Percentiles rank a stretch among this genome's conserved stretches.
phyloP scores from a whole-genome alignment of 257 asterid species.

The Solanum stenotomum region DNA sequence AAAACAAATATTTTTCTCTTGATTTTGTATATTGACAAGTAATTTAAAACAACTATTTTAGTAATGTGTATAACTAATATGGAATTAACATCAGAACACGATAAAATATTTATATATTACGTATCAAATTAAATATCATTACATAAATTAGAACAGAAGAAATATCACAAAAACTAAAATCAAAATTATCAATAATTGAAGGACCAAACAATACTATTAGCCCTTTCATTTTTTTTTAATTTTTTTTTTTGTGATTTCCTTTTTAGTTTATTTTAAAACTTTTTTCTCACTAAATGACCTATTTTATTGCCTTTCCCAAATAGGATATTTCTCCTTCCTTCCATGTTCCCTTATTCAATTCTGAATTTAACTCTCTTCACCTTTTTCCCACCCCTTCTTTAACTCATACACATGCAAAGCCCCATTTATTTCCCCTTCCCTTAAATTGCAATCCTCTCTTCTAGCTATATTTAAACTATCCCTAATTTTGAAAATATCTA shows the following conservation, averaged over 20 bases:
- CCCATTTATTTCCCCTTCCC: neutral
- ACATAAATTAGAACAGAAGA: neutral
- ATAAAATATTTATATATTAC: no score
- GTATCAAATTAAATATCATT: neutral
- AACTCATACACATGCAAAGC: slow-evolving; percentile 1
- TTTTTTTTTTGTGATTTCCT: neutral
- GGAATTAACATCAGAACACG: no score
- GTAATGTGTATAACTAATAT: no score
- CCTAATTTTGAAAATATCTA: neutral
- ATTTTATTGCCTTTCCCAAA: neutral
- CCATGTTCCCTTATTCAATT: neutral
- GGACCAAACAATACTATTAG: neutral
- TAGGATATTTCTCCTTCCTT: neutral
- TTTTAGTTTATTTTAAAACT: neutral
- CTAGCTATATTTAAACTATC: neutral
- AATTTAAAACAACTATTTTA: no score
- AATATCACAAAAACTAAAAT: neutral
- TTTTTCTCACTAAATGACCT: neutral
- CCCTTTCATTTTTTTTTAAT: neutral
- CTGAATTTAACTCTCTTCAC: neutral
- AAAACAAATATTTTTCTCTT: no score
- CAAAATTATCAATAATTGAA: neutral
- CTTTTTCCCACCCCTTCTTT: slow-evolving; percentile 7
- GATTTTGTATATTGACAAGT: no score
- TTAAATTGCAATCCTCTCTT: neutral